A percentile compares a stretch with the other conserved stretches of the same genome.
phyloP scores from a whole-genome alignment of 257 asterid species.

The Misopates orontium region DNA sequence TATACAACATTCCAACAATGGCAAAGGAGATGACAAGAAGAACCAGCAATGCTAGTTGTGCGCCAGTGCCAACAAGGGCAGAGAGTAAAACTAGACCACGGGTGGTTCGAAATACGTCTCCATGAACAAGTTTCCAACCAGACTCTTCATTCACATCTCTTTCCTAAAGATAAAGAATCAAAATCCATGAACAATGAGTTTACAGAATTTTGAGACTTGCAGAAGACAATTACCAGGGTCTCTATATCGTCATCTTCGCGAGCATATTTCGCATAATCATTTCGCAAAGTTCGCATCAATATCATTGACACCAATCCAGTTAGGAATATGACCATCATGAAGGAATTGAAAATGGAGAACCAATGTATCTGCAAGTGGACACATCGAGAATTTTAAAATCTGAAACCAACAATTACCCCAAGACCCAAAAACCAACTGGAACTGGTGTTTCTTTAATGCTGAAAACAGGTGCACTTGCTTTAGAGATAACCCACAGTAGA shows the following conservation, averaged over 20 bases:
- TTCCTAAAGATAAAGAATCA: slow-evolving; percentile 39
- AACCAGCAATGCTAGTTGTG: slow-evolving; percentile 58
- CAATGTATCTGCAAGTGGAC: slow-evolving; percentile 56
- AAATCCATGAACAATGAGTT: slow-evolving; percentile 6
- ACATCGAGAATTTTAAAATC: slow-evolving; percentile 12
- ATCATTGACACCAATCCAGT: slow-evolving; percentile 70
- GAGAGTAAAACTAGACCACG: slow-evolving; percentile 47
- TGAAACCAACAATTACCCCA: background rate
- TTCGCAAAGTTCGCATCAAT: slow-evolving; percentile 61
- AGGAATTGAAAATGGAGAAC: slow-evolving; percentile 67
- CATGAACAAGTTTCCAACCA: slow-evolving; percentile 74
- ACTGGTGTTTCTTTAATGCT: background rate
- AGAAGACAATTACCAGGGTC: slow-evolving; percentile 43
- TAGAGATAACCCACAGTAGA: background rate
- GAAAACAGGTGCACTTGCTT: slow-evolving; percentile 1
- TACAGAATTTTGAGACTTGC: background rate
- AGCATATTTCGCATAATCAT: slow-evolving; percentile 68
- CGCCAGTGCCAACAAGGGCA: slow-evolving; percentile 65
- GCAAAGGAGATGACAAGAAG: slow-evolving; percentile 59
- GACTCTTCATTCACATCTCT: slow-evolving; percentile 68
- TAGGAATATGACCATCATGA: slow-evolving; percentile 71
- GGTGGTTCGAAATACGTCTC: slow-evolving; percentile 62
- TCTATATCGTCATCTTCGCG: slow-evolving; percentile 71
- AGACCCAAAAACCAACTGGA: background rate
- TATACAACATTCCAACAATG: slow-evolving; percentile 58